Conservation (phyloP, 352 stramenopile genomes). For the Blastocystis sp. region DNA sequence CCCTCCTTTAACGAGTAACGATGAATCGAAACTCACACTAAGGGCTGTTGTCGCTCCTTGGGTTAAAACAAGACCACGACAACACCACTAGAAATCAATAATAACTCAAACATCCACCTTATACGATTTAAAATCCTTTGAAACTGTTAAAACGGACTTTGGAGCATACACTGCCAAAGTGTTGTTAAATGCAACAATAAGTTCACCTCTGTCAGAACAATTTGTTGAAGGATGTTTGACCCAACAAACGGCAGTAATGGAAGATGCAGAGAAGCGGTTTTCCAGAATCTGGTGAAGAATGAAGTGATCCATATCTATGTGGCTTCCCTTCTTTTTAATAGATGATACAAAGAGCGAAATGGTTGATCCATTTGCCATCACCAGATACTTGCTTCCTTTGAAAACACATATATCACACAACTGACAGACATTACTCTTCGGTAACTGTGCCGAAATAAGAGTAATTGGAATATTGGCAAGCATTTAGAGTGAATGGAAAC, state of each 20-base stretch:
- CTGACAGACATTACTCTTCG: neutral
- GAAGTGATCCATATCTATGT: neutral
- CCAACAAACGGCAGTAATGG: neutral
- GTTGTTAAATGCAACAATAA: neutral
- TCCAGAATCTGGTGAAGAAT: constrained; percentile 40
- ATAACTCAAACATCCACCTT: neutral
- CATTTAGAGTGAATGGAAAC: neutral
- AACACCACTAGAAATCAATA: constrained; percentile 44
- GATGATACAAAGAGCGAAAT: constrained; percentile 5
- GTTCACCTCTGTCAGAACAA: neutral
- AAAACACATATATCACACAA: constrained; percentile 41
- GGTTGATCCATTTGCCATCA: neutral
- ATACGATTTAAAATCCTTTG: neutral
- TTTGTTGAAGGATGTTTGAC: neutral
- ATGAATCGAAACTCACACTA: neutral
- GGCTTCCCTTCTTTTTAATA: neutral
- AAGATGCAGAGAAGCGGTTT: neutral
- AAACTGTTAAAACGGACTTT: neutral
- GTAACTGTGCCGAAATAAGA: neutral
- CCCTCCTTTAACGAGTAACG: constrained; percentile 2
- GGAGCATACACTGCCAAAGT: neutral
- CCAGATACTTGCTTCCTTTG: neutral
- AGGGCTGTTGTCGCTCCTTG: neutral
- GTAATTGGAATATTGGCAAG: neutral
- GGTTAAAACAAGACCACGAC: constrained; percentile 1